Evolutionary conservation across 2,329 filamentous ascomycete species (phyloP).

Genomic region (Arthrobotrys conoides): DNA sequence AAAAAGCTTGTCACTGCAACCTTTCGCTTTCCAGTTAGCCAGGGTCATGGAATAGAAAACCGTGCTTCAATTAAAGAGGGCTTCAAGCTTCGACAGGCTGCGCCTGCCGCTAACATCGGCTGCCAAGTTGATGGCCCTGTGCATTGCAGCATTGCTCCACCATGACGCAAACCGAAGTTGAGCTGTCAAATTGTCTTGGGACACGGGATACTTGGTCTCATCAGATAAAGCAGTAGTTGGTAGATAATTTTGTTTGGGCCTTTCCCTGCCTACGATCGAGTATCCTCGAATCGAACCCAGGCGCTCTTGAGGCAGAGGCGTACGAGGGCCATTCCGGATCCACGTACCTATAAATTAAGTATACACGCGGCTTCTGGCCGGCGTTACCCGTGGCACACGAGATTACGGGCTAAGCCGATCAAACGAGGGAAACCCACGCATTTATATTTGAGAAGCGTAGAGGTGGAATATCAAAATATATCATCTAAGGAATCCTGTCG

Average conservation of each 20-base stretch:
- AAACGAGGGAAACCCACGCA: not conserved
- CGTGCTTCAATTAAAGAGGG: not conserved
- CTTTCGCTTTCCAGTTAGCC: constrained; percentile 40
- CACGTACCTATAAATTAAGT: too few relatives aligned
- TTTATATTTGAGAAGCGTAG: not conserved
- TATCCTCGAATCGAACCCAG: too few relatives aligned
- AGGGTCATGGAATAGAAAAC: not conserved
- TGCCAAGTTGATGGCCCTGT: not conserved
- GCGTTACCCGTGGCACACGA: not conserved
- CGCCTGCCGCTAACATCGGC: constrained; percentile 43
- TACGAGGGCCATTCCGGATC: too few relatives aligned
- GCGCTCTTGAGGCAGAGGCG: too few relatives aligned
- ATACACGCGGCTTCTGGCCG: not conserved
- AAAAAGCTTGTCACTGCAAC: constrained; percentile 45
- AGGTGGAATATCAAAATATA: too few relatives aligned
- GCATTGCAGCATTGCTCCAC: constrained; percentile 43
- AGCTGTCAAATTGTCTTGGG: constrained; percentile 19
- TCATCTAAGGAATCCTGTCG: not conserved
- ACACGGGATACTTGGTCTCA: not conserved
- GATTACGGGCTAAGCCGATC: not conserved
- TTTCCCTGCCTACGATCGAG: too few relatives aligned
- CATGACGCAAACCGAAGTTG: constrained; percentile 47
- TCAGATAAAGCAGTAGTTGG: not conserved
- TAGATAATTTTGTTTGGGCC: too few relatives aligned
- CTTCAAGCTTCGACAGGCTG: constrained; percentile 13